Evolutionary conservation across 2,329 filamentous ascomycete genomes (phyloP).

Genomic region (Fusarium redolens): DNA sequence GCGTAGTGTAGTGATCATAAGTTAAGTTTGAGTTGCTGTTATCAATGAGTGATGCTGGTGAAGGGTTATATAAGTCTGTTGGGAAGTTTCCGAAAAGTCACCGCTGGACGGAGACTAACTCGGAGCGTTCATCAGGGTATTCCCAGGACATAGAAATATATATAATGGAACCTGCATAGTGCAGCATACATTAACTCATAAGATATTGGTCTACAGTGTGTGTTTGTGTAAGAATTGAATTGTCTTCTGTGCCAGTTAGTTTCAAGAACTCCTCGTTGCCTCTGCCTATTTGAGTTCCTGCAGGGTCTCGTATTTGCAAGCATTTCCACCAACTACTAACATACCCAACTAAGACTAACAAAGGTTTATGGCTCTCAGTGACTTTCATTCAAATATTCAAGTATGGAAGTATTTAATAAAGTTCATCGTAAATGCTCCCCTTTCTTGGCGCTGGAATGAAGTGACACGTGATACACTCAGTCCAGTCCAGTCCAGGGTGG

Average conservation of each 20-base stretch:
- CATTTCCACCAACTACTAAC: neutral
- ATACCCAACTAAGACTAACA: neutral
- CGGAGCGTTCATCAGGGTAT: conserved; percentile 15
- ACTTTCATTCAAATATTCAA: neutral
- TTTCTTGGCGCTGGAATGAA: conserved; percentile 9
- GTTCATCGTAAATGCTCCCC: neutral
- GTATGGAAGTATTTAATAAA: neutral
- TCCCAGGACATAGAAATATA: too few species aligned
- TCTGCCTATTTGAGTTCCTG: rapidly evolving
- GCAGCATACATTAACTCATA: neutral
- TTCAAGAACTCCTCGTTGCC: too few species aligned
- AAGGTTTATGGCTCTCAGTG: neutral
- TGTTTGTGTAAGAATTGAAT: too few species aligned
- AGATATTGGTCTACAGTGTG: neutral
- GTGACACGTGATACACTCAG: conserved; percentile 39
- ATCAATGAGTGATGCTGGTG: neutral
- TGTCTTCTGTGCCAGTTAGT: too few species aligned
- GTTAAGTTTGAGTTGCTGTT: neutral
- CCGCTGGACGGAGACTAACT: conserved; percentile 26
- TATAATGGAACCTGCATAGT: neutral
- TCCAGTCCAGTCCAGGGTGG: conserved; percentile 33
- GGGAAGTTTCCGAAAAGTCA: conserved; percentile 38
- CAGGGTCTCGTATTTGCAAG: neutral
- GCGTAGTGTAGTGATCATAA: neutral
- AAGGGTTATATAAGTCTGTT: neutral